These are phyloP conservation scores for Royoungia palumana DNA, from an alignment of 768 basidiomycete species.

Conservation along the genomic window DNA sequence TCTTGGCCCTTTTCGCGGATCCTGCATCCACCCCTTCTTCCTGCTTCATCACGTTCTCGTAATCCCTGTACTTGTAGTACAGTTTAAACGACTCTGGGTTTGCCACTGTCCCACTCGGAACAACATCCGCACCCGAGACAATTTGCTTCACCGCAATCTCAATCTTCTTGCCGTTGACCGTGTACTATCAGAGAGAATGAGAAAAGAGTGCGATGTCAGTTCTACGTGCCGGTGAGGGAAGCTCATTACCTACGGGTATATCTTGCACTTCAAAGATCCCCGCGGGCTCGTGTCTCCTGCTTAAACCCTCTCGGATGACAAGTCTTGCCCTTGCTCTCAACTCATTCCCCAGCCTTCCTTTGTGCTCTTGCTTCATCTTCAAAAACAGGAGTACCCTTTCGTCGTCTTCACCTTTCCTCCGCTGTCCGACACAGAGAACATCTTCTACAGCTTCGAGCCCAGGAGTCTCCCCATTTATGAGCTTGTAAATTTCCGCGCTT, in stretches of 20 bases:
- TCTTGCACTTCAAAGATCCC: slow-evolving; percentile 61
- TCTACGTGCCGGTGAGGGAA: background rate
- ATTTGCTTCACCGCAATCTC: slow-evolving; percentile 80
- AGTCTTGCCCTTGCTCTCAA: slow-evolving; percentile 57
- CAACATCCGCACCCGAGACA: slow-evolving; percentile 59
- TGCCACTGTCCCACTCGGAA: slow-evolving; percentile 72
- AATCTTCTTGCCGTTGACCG: slow-evolving; percentile 75
- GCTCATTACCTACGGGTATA: slow-evolving; percentile 54
- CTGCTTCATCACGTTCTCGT: slow-evolving; percentile 34
- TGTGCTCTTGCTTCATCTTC: slow-evolving; percentile 53
- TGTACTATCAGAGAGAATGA: slow-evolving; percentile 47
- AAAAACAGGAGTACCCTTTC: slow-evolving; percentile 77
- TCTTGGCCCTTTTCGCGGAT: background rate
- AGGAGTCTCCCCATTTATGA: slow-evolving; percentile 42
- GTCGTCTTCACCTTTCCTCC: slow-evolving; percentile 57
- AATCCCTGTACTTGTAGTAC: slow-evolving; percentile 60
- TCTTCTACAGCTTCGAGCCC: slow-evolving; percentile 60
- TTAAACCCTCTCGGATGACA: slow-evolving; percentile 57
- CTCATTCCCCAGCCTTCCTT: slow-evolving; percentile 48
- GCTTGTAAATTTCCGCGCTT: slow-evolving; percentile 76
- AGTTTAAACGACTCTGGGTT: slow-evolving; percentile 64
- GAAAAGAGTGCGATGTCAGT: background rate
- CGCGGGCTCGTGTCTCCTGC: slow-evolving; percentile 72
- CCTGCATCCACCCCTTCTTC: slow-evolving; percentile 12
- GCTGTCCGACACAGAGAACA: slow-evolving; percentile 70